Base-by-base conservation (phyloP, 1,284 basidiomycete species). In the Trichosporon sp. region DNA sequence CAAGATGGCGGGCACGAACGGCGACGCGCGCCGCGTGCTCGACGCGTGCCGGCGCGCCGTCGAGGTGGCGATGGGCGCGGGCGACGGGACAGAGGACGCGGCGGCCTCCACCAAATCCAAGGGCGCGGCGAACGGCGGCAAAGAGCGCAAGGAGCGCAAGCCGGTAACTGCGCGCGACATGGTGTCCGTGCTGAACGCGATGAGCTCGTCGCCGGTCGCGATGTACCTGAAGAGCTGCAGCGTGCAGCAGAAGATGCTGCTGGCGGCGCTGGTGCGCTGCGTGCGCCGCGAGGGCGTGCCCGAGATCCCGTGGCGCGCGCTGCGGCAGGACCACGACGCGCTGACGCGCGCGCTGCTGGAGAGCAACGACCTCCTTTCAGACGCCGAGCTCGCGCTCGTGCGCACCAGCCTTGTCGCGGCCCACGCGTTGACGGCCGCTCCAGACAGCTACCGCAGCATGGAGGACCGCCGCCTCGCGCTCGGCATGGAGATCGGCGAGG, bases 11-110 rank as follows among this genome's bases (percentile, higher is more conserved):
- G 90, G 91, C 29, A 92, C 98, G 70, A 95, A 93, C 69, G 97
- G 97, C 21, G 97, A 99, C 81, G 97, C 97, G 0, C 86, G 97
- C 60, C 87, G 95, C 35, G 93, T 96, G 35, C 86, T 99, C 68
- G 97, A 99, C 80, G 92, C 97, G 31, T 98, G 95, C 84, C 87
- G 93, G 88, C 90, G 71, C 4, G 90, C 92, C 0, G 92, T 95
- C 3, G 94, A 96, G 78, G 87, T 92, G n/a, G 88, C 89, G 7
- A 65, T 81, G 9, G 78, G 56, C 18, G 27, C 80, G 60, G 64
- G 68, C 8, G 56, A 53, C 8, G 64, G 32, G 9, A 15, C 64
- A 11, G 51, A 18, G 21, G 15, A 15, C 13, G 51, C n/a, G n/a
- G n/a, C n/a, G n/a, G n/a, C 21, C 21, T 4, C 42, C 44, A 32